Conservation (phyloP, 1,284 basidiomycete genomes). For the Pulchroboletus neoregius region DNA sequence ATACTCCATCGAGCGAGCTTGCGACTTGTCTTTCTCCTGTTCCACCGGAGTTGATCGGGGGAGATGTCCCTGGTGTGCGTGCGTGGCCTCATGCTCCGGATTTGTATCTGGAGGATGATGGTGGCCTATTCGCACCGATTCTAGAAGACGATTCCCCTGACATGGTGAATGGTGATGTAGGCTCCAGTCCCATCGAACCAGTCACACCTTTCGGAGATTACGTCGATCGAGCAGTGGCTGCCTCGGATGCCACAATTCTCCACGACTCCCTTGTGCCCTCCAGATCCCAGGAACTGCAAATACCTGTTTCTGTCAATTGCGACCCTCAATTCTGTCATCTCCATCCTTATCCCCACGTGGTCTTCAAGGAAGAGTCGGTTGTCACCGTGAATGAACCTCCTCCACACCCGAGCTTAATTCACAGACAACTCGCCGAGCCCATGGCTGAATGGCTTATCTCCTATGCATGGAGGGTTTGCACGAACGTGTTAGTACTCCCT, state of each 20-base stretch:
- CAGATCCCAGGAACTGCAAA: constrained; percentile 22
- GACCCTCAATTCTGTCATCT: constrained; percentile 20
- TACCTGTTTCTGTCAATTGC: constrained; percentile 20
- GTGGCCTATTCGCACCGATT: constrained; percentile 57
- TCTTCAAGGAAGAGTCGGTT: constrained; percentile 16
- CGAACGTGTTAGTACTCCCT: constrained; percentile 58
- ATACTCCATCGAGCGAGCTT: constrained; percentile 16
- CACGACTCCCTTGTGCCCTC: constrained; percentile 20
- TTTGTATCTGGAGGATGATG: constrained; percentile 34
- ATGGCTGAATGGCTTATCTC: constrained; percentile 72
- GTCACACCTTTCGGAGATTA: constrained; percentile 72
- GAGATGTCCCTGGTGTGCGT: constrained; percentile 3
- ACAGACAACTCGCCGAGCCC: constrained; percentile 69
- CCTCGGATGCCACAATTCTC: constrained; percentile 30
- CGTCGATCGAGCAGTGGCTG: constrained; percentile 64
- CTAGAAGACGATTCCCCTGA: constrained; percentile 66
- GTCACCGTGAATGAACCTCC: constrained; percentile 28
- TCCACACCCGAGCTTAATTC: constrained; percentile 51
- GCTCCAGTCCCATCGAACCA: constrained; percentile 66
- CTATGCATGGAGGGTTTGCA: constrained; percentile 77
- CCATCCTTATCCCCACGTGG: constrained; percentile 14
- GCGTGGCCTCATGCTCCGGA: constrained; percentile 22
- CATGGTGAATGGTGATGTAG: constrained; percentile 44
- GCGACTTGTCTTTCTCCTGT: constrained; percentile 19
- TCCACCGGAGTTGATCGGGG: constrained; percentile 14